Base-by-base conservation (phyloP, 1,284 basidiomycete genomes). In the Leccinum holopus region DNA sequence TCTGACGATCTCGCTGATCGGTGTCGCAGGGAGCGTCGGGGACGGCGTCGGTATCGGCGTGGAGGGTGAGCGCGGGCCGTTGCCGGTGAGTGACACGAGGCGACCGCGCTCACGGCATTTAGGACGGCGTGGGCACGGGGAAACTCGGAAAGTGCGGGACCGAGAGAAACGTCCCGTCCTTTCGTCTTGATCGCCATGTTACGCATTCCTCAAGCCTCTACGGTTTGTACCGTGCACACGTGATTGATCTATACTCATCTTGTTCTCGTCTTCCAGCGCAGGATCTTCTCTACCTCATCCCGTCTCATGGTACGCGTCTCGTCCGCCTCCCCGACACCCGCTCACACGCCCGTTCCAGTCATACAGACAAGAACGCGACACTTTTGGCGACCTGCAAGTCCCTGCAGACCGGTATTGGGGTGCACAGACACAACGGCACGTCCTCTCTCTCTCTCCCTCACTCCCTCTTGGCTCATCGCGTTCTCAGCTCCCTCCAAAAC, bases 321-420 rank as follows among this genome's bases (percentile, higher is more conserved):
- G 30, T n/a, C 39, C 18, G 5, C 16, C 6, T 16, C 5, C n/a
- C 1, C 11, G 2, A 10, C 41, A 10, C 18, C 5, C 28, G 14
- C 58, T 63, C 54, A 63, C 57, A 32, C 2, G 35, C 37, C 52
- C 25, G 77, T 72, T 78, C 58, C 80, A 85, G 73, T 80, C 82
- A 62, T 87, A 81, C 76, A 87, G 91, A 58, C 77, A 79, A 12
- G 92, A 95, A 76, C 86, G 80, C 65, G 94, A 97, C 78, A 96
- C 95, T 5, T 97, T 97, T 75, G 94, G 94, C 57, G 92, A 95
- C 61, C 86, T 99, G 61, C 84, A 94, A 72, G 97, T 99, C 55
- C 97, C 97, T 47, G 87, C 91, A 25, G 92, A 98, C 73, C 87
- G 91, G 61, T 98, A 98, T 81, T 99, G 97, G 95, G 97, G 97